A percentile compares a stretch with the other conserved stretches of the same genome.
These are phyloP conservation scores for Colletotrichum gigasporum DNA, from an alignment of 2,329 filamentous ascomycete species.

Conservation along the genomic window DNA sequence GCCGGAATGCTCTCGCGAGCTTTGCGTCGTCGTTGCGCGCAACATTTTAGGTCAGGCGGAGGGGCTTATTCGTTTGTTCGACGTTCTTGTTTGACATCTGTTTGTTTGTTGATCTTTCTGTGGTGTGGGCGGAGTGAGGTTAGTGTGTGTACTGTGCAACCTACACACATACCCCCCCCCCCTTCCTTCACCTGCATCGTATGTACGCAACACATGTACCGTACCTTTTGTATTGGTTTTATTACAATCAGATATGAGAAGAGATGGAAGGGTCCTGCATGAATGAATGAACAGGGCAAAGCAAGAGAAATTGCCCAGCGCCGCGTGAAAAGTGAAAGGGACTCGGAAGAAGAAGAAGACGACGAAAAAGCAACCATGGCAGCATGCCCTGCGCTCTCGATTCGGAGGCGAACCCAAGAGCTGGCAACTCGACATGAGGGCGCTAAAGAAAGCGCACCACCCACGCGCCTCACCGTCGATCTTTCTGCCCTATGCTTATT, in stretches of 20 bases:
- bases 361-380: background rate
- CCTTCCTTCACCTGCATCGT: background rate
- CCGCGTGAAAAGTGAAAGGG: background rate
- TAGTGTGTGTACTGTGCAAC: background rate
- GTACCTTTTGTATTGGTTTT: background rate
- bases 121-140: background rate
- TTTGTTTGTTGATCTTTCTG: background rate
- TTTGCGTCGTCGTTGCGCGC: conserved; percentile 15
- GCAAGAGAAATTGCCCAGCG: background rate
- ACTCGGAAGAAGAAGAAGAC: background rate
- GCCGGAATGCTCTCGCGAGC: conserved; percentile 36
- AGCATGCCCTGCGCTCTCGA: too few species aligned
- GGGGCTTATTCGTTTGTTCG: conserved; percentile 10
- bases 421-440: background rate
- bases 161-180: background rate
- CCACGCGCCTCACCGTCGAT: conserved; percentile 25
- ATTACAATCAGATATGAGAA: conserved; percentile 6
- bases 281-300: background rate
- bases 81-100: background rate
- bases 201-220: background rate
- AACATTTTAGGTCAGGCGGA: background rate
- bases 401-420: too few species aligned
- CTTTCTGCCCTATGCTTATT: conserved; percentile 28
- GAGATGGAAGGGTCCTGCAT: background rate
- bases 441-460: background rate